Evolutionary conservation across 148 eudicot species (phyloP).

Genomic region (Chenopodium quinoa): DNA sequence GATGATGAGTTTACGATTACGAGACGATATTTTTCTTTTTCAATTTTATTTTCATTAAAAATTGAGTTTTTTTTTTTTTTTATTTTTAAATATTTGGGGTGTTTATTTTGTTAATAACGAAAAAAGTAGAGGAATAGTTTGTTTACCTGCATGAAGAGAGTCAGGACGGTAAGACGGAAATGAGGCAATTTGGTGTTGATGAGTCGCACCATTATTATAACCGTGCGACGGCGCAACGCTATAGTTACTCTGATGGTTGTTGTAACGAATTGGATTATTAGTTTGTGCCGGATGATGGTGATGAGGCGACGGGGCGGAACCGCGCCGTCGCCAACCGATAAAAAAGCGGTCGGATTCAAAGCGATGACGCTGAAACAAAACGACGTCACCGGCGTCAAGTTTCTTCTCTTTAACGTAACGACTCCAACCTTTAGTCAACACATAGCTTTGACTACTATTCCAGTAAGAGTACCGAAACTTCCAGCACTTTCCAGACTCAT

Average conservation of each 20-base stretch:
- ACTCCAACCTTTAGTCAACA: constrained; percentile 93
- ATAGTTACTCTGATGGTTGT: neutral
- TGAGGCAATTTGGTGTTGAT: constrained; percentile 17
- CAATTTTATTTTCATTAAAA: no score
- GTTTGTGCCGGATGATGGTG: neutral
- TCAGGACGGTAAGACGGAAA: constrained; percentile 41
- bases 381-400: constrained; percentile 82
- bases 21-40: constrained; percentile 6
- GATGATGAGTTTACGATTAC: neutral
- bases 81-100: no score
- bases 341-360: constrained; percentile 46
- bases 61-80: no score
- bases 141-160: constrained; percentile 49
- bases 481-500: constrained; percentile 40
- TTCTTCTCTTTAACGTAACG: constrained; percentile 82
- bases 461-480: constrained; percentile 76
- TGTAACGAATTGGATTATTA: neutral
- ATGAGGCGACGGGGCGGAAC: constrained; percentile 13
- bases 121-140: no score
- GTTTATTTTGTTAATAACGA: no score
- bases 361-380: constrained; percentile 60
- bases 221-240: constrained; percentile 6
- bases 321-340: constrained; percentile 59
- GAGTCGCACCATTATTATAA: constrained; percentile 10
- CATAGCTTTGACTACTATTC: constrained; percentile 96